Percentiles rank a stretch among this genome's conserved stretches.
These are phyloP conservation scores for Gossypium stocksii DNA, from an alignment of 345 rosid genomes.

Conservation along the genomic window DNA sequence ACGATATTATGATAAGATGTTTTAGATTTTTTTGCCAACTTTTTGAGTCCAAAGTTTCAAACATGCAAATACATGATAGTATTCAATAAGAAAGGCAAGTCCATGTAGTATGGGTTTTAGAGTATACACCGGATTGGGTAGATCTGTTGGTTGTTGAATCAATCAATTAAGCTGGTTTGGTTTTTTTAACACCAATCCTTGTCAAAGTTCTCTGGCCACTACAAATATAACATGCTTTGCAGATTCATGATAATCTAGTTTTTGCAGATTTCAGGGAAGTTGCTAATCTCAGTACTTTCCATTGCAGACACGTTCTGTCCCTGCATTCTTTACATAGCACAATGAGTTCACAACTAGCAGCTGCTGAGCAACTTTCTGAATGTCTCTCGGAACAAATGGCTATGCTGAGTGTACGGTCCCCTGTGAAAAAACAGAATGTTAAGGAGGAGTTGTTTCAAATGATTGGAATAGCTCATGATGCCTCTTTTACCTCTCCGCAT, in stretches of 20 bases:
- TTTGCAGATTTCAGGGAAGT: conserved; percentile 4
- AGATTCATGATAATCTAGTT: conserved; percentile 4
- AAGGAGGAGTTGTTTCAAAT: conserved; percentile 84
- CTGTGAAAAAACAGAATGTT: conserved; percentile 51
- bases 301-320: conserved; percentile 61
- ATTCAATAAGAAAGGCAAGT: background rate
- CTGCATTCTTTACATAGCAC: conserved; percentile 72
- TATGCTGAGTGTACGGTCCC: conserved; percentile 63
- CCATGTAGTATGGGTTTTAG: background rate
- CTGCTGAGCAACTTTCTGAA: conserved; percentile 86
- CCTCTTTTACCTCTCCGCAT: conserved; percentile 74
- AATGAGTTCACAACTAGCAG: conserved; percentile 69
- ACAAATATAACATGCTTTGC: conserved; percentile 3
- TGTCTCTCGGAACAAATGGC: conserved; percentile 84
- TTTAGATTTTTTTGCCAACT: background rate
- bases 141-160: background rate
- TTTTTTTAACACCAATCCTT: background rate
- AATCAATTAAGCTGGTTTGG: background rate
- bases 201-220: background rate
- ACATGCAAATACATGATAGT: background rate
- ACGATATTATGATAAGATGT: background rate
- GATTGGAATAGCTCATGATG: conserved; percentile 78
- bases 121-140: background rate
- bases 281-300: conserved; percentile 16
- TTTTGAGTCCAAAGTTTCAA: background rate